phyloP scores from a whole-genome alignment of 495 filamentous ascomycete species.

The Staphylotrichum tortipilum region DNA sequence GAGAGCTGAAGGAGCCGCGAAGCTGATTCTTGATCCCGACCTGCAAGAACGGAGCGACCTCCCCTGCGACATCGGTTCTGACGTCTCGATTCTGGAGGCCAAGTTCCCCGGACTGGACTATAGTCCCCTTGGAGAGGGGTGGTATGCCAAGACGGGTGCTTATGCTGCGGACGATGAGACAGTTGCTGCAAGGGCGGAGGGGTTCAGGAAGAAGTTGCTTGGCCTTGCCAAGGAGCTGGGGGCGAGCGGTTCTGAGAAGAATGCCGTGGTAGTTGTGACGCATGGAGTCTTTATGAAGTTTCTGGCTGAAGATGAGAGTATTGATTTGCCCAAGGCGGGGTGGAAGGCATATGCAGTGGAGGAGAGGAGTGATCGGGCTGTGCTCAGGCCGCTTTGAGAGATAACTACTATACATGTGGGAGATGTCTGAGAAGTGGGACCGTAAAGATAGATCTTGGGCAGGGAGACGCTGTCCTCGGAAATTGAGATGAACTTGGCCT shows the following conservation, averaged over 20 bases:
- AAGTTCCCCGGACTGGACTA: constrained; percentile 7
- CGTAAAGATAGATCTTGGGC: constrained; percentile 11
- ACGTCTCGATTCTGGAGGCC: constrained; percentile 10
- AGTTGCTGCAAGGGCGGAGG: constrained; percentile 5
- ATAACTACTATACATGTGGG: too few relatives aligned
- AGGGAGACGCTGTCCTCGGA: constrained; percentile 6
- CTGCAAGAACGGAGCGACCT: constrained; percentile 32
- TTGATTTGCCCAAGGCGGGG: constrained; percentile 26
- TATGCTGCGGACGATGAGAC: constrained; percentile 15
- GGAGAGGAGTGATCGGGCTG: background rate
- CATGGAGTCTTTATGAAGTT: constrained; percentile 31
- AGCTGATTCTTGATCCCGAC: constrained; percentile 17
- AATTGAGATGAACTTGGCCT: constrained; percentile 13
- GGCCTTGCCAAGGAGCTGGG: background rate
- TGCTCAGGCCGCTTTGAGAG: background rate
- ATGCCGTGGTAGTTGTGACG: constrained; percentile 18
- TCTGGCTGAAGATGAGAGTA: constrained; percentile 14
- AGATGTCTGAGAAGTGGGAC: background rate
- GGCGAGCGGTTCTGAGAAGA: constrained; percentile 1
- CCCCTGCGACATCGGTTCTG: constrained; percentile 32
- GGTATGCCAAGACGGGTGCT: constrained; percentile 16
- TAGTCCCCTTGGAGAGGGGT: background rate
- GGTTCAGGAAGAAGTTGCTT: constrained; percentile 12
- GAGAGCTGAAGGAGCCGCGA: background rate
- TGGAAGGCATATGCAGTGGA: constrained; percentile 19